Evolutionary conservation across 805 yeast genomes (phyloP).

Genomic region (Saturnispora gosingensis): DNA sequence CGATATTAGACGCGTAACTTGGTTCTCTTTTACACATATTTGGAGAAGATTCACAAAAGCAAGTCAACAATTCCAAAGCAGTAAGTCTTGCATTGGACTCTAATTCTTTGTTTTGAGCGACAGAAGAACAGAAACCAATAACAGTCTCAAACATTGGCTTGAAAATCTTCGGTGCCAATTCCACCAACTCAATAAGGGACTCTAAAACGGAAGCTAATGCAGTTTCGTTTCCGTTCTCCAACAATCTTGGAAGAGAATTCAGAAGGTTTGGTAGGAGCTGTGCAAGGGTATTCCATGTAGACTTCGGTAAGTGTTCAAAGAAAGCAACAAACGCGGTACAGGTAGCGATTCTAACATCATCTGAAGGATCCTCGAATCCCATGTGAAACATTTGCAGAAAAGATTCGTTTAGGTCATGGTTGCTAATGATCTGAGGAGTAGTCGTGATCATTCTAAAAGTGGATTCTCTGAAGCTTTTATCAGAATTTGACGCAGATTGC

Average conservation of each 20-base stretch:
- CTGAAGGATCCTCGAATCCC: conserved; percentile 74
- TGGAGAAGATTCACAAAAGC: conserved; percentile 90
- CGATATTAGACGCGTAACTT: conserved; percentile 60
- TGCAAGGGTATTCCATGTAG: conserved; percentile 67
- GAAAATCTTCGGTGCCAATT: conserved; percentile 90
- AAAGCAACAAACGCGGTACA: conserved; percentile 88
- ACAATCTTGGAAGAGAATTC: conserved; percentile 78
- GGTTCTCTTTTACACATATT: conserved; percentile 84
- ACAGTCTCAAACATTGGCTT: conserved; percentile 84
- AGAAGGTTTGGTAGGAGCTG: conserved; percentile 75
- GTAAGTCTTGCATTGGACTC: conserved; percentile 75
- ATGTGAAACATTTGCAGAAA: conserved; percentile 58
- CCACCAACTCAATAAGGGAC: conserved; percentile 81
- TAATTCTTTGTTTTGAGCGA: conserved; percentile 70
- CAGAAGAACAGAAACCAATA: conserved; percentile 74
- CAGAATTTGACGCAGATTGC: conserved; percentile 40
- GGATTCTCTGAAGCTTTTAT: conserved; percentile 73
- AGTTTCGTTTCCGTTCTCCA: conserved; percentile 67
- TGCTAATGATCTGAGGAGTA: conserved; percentile 68
- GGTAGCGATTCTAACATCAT: conserved; percentile 83
- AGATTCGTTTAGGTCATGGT: conserved; percentile 32
- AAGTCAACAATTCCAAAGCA: conserved; percentile 80
- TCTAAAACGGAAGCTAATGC: conserved; percentile 86
- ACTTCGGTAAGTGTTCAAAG: conserved; percentile 72
- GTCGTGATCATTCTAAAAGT: conserved; percentile 84